Percentiles rank a stretch among this genome's conserved stretches.
Conservation (phyloP, 495 filamentous ascomycete species). For the Tetracladium setigerum region DNA sequence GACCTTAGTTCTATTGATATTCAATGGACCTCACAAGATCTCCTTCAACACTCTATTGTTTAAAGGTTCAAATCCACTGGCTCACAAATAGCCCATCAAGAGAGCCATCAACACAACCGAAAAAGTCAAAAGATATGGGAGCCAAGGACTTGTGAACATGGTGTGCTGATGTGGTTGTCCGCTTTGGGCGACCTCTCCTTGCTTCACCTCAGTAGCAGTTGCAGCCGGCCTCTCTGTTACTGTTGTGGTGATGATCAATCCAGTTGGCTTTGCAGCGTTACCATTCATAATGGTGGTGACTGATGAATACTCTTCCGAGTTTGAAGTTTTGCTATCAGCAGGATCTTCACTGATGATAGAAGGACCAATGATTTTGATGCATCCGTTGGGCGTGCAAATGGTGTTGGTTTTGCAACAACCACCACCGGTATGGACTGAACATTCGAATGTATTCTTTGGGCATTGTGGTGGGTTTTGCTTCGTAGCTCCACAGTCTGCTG, state of each 20-base stretch:
- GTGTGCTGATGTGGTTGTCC: conserved; percentile 2
- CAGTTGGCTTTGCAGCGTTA: conserved; percentile 8
- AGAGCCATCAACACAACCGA: too few species aligned
- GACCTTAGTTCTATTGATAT: too few species aligned
- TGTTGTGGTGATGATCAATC: conserved; percentile 13
- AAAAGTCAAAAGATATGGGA: conserved; percentile 2
- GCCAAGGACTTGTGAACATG: not conserved
- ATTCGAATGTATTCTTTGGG: conserved; percentile 5
- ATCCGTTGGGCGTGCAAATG: conserved; percentile 15
- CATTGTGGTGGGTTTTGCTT: conserved; percentile 9
- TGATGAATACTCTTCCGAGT: not conserved
- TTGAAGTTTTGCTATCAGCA: not conserved
- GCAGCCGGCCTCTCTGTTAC: conserved; percentile 19
- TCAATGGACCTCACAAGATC: too few species aligned
- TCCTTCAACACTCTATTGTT: too few species aligned
- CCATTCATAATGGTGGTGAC: not conserved
- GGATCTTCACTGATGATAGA: not conserved
- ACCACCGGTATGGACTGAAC: conserved; percentile 7
- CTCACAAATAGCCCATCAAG: too few species aligned
- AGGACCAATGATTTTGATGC: conserved; percentile 4
- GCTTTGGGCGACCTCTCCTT: conserved; percentile 15
- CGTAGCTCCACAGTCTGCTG: conserved; percentile 5
- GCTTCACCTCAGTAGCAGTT: conserved; percentile 18
- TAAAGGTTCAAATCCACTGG: too few species aligned
- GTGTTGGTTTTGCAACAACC: conserved; percentile 12